Percentiles rank a stretch among this genome's conserved stretches.
These are phyloP conservation scores for Serendipita sp. DNA, from an alignment of 768 basidiomycete genomes.

Conservation along the genomic window DNA sequence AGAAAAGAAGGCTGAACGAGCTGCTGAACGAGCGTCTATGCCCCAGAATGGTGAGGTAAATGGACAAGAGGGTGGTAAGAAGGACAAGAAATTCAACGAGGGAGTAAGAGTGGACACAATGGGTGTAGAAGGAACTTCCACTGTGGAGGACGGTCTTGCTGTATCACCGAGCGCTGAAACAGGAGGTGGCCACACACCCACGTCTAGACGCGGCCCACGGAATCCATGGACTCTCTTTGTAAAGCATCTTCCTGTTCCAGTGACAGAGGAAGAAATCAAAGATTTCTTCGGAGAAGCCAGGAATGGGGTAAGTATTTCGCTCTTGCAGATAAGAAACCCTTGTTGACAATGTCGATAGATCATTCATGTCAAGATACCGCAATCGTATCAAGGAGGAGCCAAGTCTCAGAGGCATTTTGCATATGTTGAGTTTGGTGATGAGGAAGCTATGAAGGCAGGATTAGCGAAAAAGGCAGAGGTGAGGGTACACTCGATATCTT, in stretches of 20 bases:
- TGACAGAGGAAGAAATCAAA: slow-evolving; percentile 47
- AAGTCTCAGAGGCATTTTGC: slow-evolving; percentile 34
- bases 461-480: slow-evolving; percentile 63
- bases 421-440: slow-evolving; percentile 83
- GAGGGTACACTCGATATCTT: slow-evolving; percentile 15
- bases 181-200: slow-evolving; percentile 55
- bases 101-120: slow-evolving; percentile 18
- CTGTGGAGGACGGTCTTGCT: slow-evolving; percentile 15
- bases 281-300: slow-evolving; percentile 65
- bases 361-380: slow-evolving; percentile 47
- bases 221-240: slow-evolving; percentile 81
- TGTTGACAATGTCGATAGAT: slow-evolving; percentile 29
- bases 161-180: slow-evolving; percentile 25
- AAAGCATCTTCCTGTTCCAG: slow-evolving; percentile 35
- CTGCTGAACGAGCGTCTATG: slow-evolving; percentile 25
- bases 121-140: slow-evolving; percentile 9
- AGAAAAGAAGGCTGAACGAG: slow-evolving; percentile 42
- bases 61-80: slow-evolving; percentile 22
- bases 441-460: slow-evolving; percentile 68
- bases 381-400: slow-evolving; percentile 19
- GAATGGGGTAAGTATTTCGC: slow-evolving; percentile 37
- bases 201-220: slow-evolving; percentile 40
- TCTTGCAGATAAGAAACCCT: neutral
- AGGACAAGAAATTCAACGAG: neutral
- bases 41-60: slow-evolving; percentile 20